These are phyloP conservation scores for Globisporangium perplexum DNA, from an alignment of 352 stramenopile species.

Conservation along the genomic window DNA sequence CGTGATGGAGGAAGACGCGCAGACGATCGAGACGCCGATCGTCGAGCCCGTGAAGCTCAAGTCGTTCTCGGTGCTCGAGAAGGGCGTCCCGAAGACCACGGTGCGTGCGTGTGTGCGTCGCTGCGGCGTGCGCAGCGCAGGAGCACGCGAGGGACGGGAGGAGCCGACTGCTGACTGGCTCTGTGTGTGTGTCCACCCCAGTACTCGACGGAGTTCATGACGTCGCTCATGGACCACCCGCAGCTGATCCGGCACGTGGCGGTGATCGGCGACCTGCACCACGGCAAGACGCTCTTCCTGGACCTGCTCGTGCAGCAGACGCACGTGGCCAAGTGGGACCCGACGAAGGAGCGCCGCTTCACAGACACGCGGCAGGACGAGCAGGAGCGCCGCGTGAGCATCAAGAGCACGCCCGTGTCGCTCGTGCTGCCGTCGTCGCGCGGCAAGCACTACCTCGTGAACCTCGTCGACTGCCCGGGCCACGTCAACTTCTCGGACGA, in stretches of 20 bases:
- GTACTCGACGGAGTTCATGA: constrained; percentile 89
- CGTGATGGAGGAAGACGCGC: constrained; percentile 98
- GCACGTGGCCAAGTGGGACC: constrained; percentile 79
- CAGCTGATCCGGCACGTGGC: constrained; percentile 92
- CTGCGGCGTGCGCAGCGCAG: no score
- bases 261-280: constrained; percentile 96
- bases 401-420: constrained; percentile 96
- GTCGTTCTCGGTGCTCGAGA: constrained; percentile 88
- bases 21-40: constrained; percentile 97
- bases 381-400: constrained; percentile 94
- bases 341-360: constrained; percentile 81
- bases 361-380: constrained; percentile 97
- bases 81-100: constrained; percentile 71
- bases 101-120: no score
- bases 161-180: no score
- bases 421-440: constrained; percentile 90
- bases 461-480: constrained; percentile 96
- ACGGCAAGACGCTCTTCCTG: constrained; percentile 92
- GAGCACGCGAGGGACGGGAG: no score
- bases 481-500: constrained; percentile 98
- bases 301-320: constrained; percentile 91
- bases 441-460: constrained; percentile 96
- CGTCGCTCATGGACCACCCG: constrained; percentile 87
- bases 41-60: constrained; percentile 95
- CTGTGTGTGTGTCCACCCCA: constrained; percentile 11